A percentile compares a stretch with the other conserved stretches of the same genome.
Evolutionary conservation across 169 alveolate genomes (phyloP).

Genomic region (Plasmodium berghei): DNA sequence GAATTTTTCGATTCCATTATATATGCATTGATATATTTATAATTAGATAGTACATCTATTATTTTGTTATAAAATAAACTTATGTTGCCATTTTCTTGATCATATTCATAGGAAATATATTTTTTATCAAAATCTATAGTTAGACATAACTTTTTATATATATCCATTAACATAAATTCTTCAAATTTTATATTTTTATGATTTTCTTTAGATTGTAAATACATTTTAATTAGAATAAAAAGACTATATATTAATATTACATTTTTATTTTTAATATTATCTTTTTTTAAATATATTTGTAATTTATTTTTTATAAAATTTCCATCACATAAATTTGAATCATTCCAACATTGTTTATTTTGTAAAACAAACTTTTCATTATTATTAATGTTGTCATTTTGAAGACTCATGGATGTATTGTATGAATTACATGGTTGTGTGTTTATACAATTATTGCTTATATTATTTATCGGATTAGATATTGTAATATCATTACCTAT

Average conservation of each 20-base stretch:
- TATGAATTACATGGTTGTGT: too few relatives aligned
- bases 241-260: conserved; percentile 50
- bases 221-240: conserved; percentile 40
- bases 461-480: background rate
- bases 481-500: background rate
- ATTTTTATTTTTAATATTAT: conserved; percentile 32
- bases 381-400: background rate
- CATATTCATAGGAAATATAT: conserved; percentile 21
- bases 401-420: background rate
- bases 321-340: conserved; percentile 18
- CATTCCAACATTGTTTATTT: background rate
- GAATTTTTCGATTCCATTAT: background rate
- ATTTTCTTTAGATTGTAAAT: conserved; percentile 49
- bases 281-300: conserved; percentile 34
- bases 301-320: conserved; percentile 19
- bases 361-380: too few relatives aligned
- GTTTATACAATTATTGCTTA: background rate
- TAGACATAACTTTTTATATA: conserved; percentile 38
- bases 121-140: conserved; percentile 51
- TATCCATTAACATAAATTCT: conserved; percentile 43
- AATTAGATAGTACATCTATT: conserved; percentile 10
- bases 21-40: conserved; percentile 44
- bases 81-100: conserved; percentile 20
- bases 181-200: conserved; percentile 55
- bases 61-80: conserved; percentile 35